Evolutionary conservation across 2,329 filamentous ascomycete species (phyloP).

Genomic region (Lecanosticta acicola): DNA sequence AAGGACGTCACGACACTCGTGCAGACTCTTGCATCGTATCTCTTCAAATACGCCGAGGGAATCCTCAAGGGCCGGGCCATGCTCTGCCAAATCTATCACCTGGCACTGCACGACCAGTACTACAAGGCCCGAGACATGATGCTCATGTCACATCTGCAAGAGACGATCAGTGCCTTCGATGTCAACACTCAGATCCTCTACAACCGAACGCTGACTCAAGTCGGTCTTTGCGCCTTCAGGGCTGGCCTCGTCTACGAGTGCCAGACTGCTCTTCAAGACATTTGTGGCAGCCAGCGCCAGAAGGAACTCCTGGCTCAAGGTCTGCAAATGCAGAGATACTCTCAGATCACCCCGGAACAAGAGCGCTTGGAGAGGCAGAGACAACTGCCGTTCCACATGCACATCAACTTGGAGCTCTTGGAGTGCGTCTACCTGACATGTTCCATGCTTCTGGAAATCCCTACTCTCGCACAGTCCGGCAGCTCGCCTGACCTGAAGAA

Average conservation of each 20-base stretch:
- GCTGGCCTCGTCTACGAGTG: slow-evolving; percentile 95
- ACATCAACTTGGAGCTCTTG: slow-evolving; percentile 97
- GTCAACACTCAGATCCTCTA: slow-evolving; percentile 96
- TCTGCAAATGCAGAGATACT: slow-evolving; percentile 96
- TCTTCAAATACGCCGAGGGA: slow-evolving; percentile 89
- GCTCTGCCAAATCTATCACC: slow-evolving; percentile 98
- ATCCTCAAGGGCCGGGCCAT: slow-evolving; percentile 95
- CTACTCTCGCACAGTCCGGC: slow-evolving; percentile 90
- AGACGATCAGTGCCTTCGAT: slow-evolving; percentile 94
- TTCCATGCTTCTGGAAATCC: slow-evolving; percentile 98
- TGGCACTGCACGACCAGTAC: slow-evolving; percentile 95
- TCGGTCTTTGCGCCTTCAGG: slow-evolving; percentile 96
- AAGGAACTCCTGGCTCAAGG: slow-evolving; percentile 97
- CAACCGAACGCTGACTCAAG: slow-evolving; percentile 96
- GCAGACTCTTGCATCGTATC: slow-evolving; percentile 84
- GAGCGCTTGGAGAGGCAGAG: slow-evolving; percentile 95
- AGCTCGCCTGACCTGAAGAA: slow-evolving; percentile 96
- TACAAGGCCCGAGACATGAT: slow-evolving; percentile 98
- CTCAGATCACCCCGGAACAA: slow-evolving; percentile 93
- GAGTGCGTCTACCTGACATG: slow-evolving; percentile 98
- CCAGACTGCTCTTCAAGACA: slow-evolving; percentile 95
- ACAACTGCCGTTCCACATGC: slow-evolving; percentile 99
- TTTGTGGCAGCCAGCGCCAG: slow-evolving; percentile 93
- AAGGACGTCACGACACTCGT: slow-evolving; percentile 70
- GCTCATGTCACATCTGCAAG: slow-evolving; percentile 98